Conservation (phyloP, 164 flowering plant genomes). For the Berberis thunbergii region DNA sequence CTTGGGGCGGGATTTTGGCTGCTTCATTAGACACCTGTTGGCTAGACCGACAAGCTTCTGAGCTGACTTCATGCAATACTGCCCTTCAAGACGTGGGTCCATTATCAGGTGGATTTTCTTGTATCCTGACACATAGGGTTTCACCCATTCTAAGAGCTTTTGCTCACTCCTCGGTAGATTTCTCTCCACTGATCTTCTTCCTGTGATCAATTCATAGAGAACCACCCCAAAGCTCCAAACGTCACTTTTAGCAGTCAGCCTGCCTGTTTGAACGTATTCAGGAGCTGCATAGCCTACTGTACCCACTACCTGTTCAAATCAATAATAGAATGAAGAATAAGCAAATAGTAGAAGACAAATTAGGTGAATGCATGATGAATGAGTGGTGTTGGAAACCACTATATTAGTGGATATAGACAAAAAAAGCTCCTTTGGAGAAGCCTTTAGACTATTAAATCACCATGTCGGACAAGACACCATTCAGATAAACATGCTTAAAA, state of each 20-base stretch:
- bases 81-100: slow-evolving; percentile 66
- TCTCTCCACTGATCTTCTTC: slow-evolving; percentile 75
- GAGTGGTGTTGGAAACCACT: too few relatives aligned
- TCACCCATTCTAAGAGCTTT: slow-evolving; percentile 89
- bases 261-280: slow-evolving; percentile 84
- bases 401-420: too few relatives aligned
- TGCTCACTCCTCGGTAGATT: slow-evolving; percentile 82
- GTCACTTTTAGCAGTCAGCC: slow-evolving; percentile 80
- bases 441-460: too few relatives aligned
- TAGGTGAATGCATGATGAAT: not conserved
- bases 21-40: slow-evolving; percentile 72
- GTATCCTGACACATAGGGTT: slow-evolving; percentile 63
- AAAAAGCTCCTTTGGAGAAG: too few relatives aligned
- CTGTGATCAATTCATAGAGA: slow-evolving; percentile 86
- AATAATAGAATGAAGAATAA: not conserved
- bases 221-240: slow-evolving; percentile 99
- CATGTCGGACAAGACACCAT: too few relatives aligned
- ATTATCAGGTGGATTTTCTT: slow-evolving; percentile 69
- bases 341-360: not conserved
- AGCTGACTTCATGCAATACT: slow-evolving; percentile 57
- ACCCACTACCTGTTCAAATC: slow-evolving; percentile 64
- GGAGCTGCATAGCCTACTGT: slow-evolving; percentile 97
- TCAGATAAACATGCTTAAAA: too few relatives aligned
- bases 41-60: slow-evolving; percentile 63
- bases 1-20: slow-evolving; percentile 74